Evolutionary conservation across 2,329 filamentous ascomycete species (phyloP), one percentile per base, ranked within the genome.

Genomic region (Fusarium annulatum): DNA sequence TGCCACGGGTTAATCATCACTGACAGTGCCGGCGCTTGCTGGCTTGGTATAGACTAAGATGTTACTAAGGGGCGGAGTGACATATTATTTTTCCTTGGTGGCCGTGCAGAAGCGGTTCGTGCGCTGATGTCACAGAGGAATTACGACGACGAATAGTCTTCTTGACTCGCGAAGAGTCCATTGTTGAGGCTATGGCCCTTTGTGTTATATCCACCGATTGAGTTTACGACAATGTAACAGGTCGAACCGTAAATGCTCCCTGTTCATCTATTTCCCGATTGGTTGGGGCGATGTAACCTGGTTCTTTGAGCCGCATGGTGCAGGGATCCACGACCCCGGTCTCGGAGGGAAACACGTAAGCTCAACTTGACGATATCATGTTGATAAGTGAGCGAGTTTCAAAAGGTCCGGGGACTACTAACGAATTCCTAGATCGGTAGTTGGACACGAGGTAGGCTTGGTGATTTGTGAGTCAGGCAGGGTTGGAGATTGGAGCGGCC

Each of bases 371-470:
- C n/a, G 19, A 43, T 28, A 56, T 33, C 6, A 5, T 7, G 3
- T 5, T 14, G n/a, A 56, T n/a, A 56, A 10, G 16, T 19, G 28
- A 33, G 48, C 18, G 30, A 11, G 21, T 45, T 45, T 26, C 38
- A 56, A 34, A 43, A 33, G 26, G 28, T 33, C 16, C 11, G 8
- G 11, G 21, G n/a, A 56, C 43, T 33, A 11, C 21, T 19, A 19
- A 56, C 11, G 14, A 8, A 6, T n/a, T 18, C 43, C 15, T 23
- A 33, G 16, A 19, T 33, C 53, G 53, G 53, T 43, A 56, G 38
- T 56, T 56, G 53, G 16, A 33, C 28, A 45, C n/a, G 38, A 33
- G 21, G 52, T 43, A 19, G 52, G 52, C 52, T 33, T 43, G 26
- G 26, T 1, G 16, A 30, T 42, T n/a, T 3, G 9, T 28, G 8